Evolutionary conservation across 169 alveolate species (phyloP), one percentile per base, ranked within the genome.

Genomic region (Cryptosporidium canis): DNA sequence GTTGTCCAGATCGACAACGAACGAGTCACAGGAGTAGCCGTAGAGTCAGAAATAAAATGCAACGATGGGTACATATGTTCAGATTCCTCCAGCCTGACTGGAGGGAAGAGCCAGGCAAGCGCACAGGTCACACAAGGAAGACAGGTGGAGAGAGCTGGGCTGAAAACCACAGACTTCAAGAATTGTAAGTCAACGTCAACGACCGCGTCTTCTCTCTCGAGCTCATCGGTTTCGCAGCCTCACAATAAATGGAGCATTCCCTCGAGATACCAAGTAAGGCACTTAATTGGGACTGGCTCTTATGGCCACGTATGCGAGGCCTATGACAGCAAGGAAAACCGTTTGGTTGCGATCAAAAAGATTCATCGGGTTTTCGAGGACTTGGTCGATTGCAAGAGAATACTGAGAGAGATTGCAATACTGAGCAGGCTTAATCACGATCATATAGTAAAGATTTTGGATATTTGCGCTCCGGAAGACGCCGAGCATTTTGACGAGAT

Each of bases 361-460:
- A 96, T 97, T 71, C 96, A 96, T 84, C 94, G 98, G 67, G 97
- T 98, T 48, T 98, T 97, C 77, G 99, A 98, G 61, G 99, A 98
- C 85, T 92, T 97, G 56, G 94, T 96, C 21, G 99, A 98, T 85
- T 97, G 99, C 93, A 98, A 98, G 67, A 91, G 99, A 56, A 96
- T 98, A 55, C 92, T 98, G 51, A 92, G 99, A 51, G 99, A 98
- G 83, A 96, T 96, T 44, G 96, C 98, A 5, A 95, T 98, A 53
- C 90, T 98, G 35, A 96, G 96, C 91, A 90, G 98, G 71, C 92
- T 98, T 27, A 95, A 95, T 82, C 97, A 96, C 90, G 95, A 96
- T 68, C 95, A 96, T 66, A 94, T 97, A 21, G 98, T 98, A 31
- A 93, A 95, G 72, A 90, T 97, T 43, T 68, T 93, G 72, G 99